Evolutionary conservation across 2,329 filamentous ascomycete species (phyloP), one percentile per base, ranked within the genome.

Genomic region (Stachybotrys elegans): DNA sequence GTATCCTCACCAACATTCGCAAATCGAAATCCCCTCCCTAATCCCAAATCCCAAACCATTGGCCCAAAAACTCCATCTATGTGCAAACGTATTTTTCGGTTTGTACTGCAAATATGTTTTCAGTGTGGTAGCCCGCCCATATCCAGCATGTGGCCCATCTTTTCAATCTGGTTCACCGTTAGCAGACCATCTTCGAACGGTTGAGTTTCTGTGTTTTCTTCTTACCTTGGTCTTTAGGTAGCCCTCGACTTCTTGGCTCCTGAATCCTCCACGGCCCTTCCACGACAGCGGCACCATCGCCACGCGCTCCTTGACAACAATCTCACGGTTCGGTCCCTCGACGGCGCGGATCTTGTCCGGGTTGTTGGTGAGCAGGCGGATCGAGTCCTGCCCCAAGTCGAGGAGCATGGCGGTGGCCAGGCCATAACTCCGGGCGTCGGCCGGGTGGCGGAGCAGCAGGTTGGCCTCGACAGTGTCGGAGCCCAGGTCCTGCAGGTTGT

Each of bases 381-480:
- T 83, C 22, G 91, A 86, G 12, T 70, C 65, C 54, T 95, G 77
- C 0, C 88, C 91, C 22, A 98, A 70, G 67, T 98, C 93, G 48
- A 83, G 74, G 43, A 98, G 72, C 77, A 98, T 97, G 0, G 92
- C 91, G 2, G 93, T 98, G 3, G 93, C 93, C n/a, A 98, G 70
- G 2, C 93, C 93, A 59, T 98, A 98, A 55, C 88, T 95, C 43
- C 93, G 75, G 19, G 93, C 93, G 64, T 98, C 93, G 2, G 93
- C 93, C 0, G 93, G 93, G 65, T 98, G 93, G 36, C 93, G 76
- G 34, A 98, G 72, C 20, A 97, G 65, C 37, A 98, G 69, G 57
- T 98, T 98, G 3, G 93, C 93, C 68, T 98, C 90, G 27, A 97
- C 94, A 0, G 93, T 98, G 66, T 98, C 93, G n/a, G 87, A 91